Evolutionary conservation across 1,284 basidiomycete genomes (phyloP), one percentile per base, ranked within the genome.

Genomic region (Cutaneotrichosporon spelunceum): DNA sequence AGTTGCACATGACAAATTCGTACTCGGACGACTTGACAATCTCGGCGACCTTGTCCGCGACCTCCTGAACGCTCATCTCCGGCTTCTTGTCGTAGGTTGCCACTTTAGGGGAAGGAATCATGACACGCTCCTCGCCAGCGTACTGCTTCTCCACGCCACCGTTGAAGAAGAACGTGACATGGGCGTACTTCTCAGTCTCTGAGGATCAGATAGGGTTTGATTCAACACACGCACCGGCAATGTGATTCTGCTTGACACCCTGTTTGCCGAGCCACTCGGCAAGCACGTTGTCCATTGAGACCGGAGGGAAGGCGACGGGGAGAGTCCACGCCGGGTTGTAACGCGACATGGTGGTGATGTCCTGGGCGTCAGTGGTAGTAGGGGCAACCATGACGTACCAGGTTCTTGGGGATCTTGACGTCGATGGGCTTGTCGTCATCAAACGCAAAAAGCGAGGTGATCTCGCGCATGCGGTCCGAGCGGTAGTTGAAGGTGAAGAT

Each of bases 101-200:
- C 34, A 92, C 90, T 73, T 90, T 93, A 49, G 91, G 92, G 21
- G 90, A 93, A 2, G 89, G 85, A 62, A 94, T 87, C 88, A 95
- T 87, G 75, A 86, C 82, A n/a, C 92, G 83, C 69, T 89, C 86
- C 77, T 93, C 91, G n/a, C 82, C 79, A 19, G 85, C 82, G 78
- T 90, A 94, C 71, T 93, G 89, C 76, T 92, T 91, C 82, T 94
- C 92, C 47, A 91, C 87, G 63, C 91, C 92, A 27, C 92, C 91
- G 79, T 94, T 94, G 84, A 95, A 94, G 85, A 95, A 95, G 83
- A 94, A 94, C 0, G 92, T 95, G 64, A 95, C 90, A 74, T 94
- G 92, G 1, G 91, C 91, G 78, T 93, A 95, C 80, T 95, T 94
- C 77, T 94, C 92, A 4, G 92, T 94, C 78, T 94, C 91, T 85